Conservation (phyloP, 768 basidiomycete species). For the Udeniomyces megalosporus region DNA sequence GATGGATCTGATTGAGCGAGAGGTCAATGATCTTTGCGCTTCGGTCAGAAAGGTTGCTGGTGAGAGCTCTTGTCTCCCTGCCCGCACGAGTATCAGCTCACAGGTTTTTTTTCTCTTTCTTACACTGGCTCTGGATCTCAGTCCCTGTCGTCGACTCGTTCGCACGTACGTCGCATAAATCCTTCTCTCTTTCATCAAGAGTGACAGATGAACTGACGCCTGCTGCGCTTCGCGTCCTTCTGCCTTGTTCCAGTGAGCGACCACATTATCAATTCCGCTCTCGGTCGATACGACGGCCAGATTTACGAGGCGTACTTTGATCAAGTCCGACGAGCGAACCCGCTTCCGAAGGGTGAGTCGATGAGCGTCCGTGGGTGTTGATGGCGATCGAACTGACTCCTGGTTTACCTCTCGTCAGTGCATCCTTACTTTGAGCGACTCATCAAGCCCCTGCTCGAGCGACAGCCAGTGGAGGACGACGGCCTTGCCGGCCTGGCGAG, state of each 20-base stretch:
- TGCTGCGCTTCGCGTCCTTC: no score
- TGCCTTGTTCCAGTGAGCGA: no score
- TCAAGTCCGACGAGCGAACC: conserved; percentile 33
- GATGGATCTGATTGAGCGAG: conserved; percentile 25
- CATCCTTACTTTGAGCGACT: conserved; percentile 35
- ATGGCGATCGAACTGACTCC: background rate
- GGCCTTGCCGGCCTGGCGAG: conserved; percentile 10
- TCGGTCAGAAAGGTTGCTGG: conserved; percentile 25
- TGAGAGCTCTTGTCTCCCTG: conserved; percentile 15
- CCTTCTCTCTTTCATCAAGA: no score
- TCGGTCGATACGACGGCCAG: conserved; percentile 33
- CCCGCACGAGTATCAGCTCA: no score
- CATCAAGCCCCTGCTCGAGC: conserved; percentile 33
- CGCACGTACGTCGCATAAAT: conserved; percentile 21
- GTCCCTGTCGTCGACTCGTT: conserved; percentile 30
- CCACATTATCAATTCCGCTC: conserved; percentile 33
- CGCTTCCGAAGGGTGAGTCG: conserved; percentile 25
- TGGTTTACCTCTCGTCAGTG: background rate
- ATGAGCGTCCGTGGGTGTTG: background rate
- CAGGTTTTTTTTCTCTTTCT: no score
- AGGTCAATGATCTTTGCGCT: conserved; percentile 26
- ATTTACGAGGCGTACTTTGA: conserved; percentile 35
- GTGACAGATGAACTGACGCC: background rate
- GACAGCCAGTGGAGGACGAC: conserved; percentile 26
- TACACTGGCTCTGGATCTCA: no score